Base-by-base conservation (phyloP, 306 rosid species). In the Vigna hirtella region DNA sequence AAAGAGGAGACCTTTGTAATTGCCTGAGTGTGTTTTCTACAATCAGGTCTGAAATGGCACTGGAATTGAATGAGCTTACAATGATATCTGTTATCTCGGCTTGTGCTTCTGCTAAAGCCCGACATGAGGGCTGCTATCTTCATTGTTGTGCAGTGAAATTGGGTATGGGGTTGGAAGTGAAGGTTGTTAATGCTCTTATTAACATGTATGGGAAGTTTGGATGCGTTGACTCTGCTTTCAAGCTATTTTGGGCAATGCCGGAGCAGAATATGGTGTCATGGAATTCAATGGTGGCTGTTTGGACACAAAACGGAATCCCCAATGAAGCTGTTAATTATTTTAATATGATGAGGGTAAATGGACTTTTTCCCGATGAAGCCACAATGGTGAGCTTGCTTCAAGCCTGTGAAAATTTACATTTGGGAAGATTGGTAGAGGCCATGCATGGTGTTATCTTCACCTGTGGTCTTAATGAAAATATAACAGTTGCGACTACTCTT, bases 171-270 rank as follows among this genome's bases (percentile, higher is more conserved):
- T 73, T 78, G 76, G 89, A 90, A 61, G 75, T 84, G 36, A 90
- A 89, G 90, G 79, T 90, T 49, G 84, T 64, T 55, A 90, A 90
- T 79, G 83, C 93, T 79, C 83, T 92, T 5, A 75, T 89, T 32
- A 87, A 83, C 72, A 79, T 92, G 91, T 92, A 92, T 61, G 97
- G 97, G 7, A 92, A 87, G 84, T 90, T 58, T 12, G 93, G 88
- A 0, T 59, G 15, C 74, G 80, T 80, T 63, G 84, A 52, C 9
- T 83, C 82, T 26, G 88, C 89, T 70, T 83, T 76, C 84, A 81
- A 53, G 68, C 70, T 92, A 55, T 89, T 92, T 82, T 77, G 77
- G 81, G 84, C 87, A 36, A 86, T 87, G 83, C 73, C 81, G 4
- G 73, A 82, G 26, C 83, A 53, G 52, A 90, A 82, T 85, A 30